A percentile compares a stretch with the other conserved stretches of the same genome.
phyloP scores from a whole-genome alignment of 441 rosid species.

The Croton laevigatus region DNA sequence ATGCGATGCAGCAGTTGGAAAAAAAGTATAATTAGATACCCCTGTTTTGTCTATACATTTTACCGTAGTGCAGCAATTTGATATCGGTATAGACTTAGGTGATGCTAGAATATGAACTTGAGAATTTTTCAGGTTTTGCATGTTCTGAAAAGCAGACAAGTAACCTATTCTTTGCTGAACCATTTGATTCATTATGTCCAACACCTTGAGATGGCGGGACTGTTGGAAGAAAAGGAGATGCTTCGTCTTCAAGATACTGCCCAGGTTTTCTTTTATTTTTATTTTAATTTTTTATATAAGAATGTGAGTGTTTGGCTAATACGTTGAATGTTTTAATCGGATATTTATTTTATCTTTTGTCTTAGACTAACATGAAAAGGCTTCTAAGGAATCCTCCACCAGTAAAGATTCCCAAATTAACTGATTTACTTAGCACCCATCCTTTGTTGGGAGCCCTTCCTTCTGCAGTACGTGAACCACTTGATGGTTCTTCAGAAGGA shows the following conservation, averaged over 20 bases:
- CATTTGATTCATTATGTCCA: constrained; percentile 67
- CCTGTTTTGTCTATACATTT: neutral
- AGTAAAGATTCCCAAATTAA: constrained; percentile 59
- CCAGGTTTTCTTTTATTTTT: no score
- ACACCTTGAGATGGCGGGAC: constrained; percentile 78
- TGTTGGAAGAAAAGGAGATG: constrained; percentile 83
- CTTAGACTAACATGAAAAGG: constrained; percentile 81
- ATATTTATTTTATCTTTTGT: neutral
- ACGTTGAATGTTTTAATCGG: neutral
- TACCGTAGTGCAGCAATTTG: no score
- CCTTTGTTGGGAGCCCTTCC: constrained; percentile 77
- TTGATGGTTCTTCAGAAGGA: constrained; percentile 61
- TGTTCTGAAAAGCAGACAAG: constrained; percentile 91
- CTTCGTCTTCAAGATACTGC: constrained; percentile 84
- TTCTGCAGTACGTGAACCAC: constrained; percentile 38
- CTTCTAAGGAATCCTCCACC: constrained; percentile 84
- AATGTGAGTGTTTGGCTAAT: neutral
- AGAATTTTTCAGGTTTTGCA: constrained; percentile 59
- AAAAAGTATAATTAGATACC: no score
- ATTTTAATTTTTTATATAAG: constrained; percentile 1
- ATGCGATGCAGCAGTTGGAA: neutral
- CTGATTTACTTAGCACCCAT: constrained; percentile 49
- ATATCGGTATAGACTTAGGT: neutral
- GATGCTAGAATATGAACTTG: constrained; percentile 1
- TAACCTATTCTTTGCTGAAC: constrained; percentile 73